These are phyloP conservation scores for Trypanosoma caninum DNA, from an alignment of 208 protist genomes.

Conservation along the genomic window DNA sequence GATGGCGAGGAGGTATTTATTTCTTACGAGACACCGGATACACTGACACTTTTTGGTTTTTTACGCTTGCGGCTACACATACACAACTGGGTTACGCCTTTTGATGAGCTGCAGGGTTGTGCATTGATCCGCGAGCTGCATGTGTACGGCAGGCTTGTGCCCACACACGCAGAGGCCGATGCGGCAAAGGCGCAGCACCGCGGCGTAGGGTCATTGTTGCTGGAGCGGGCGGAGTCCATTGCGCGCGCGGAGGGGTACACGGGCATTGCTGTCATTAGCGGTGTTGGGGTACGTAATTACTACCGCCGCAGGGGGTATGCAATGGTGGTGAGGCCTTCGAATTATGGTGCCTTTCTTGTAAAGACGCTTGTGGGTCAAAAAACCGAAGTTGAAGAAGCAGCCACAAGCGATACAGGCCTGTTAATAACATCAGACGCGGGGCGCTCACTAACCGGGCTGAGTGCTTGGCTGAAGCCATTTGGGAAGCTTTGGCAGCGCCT, in stretches of 20 bases:
- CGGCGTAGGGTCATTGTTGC: conserved; percentile 97
- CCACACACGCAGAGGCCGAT: conserved; percentile 71
- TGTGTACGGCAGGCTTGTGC: conserved; percentile 92
- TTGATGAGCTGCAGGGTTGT: conserved; percentile 87
- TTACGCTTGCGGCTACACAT: conserved; percentile 82
- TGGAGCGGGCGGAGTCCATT: conserved; percentile 97
- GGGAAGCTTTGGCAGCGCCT: too few relatives aligned
- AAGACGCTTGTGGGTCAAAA: neutral
- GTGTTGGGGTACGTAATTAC: conserved; percentile 98
- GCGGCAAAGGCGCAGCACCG: conserved; percentile 95
- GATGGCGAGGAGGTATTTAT: conserved; percentile 82
- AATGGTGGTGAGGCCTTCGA: neutral
- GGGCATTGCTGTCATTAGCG: conserved; percentile 95
- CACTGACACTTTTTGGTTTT: conserved; percentile 85
- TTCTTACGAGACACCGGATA: conserved; percentile 76
- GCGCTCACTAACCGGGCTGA: too few relatives aligned
- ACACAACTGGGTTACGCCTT: conserved; percentile 47
- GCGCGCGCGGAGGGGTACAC: conserved; percentile 84
- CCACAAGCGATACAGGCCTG: neutral
- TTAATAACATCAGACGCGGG: neutral
- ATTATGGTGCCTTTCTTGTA: neutral
- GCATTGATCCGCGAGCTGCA: conserved; percentile 98
- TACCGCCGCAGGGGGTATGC: conserved; percentile 97
- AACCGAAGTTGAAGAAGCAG: neutral
- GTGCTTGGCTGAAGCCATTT: too few relatives aligned